These are phyloP conservation scores for Bretschneidera sinensis DNA, from an alignment of 345 rosid genomes.

Conservation along the genomic window DNA sequence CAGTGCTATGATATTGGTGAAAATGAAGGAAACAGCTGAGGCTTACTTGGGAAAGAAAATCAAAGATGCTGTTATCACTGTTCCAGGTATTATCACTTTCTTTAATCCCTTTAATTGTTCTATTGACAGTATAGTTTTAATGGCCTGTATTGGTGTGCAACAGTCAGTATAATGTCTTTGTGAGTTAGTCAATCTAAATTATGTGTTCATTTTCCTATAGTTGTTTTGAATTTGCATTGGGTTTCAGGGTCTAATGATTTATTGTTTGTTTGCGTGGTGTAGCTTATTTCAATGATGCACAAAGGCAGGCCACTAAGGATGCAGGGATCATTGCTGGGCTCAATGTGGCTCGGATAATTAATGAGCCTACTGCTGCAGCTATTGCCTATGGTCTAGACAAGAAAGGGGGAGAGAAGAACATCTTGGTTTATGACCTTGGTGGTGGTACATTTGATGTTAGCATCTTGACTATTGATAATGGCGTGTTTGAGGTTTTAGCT, in stretches of 20 bases:
- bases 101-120: too few relatives aligned
- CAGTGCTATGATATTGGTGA: conserved; percentile 49
- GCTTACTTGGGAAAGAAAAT: conserved; percentile 47
- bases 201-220: too few relatives aligned
- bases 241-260: too few relatives aligned
- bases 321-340: conserved; percentile 45
- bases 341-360: conserved; percentile 48
- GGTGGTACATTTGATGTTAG: conserved; percentile 59
- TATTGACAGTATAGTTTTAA: too few relatives aligned
- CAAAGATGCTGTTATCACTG: conserved; percentile 52
- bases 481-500: conserved; percentile 46
- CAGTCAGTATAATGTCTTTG: too few relatives aligned
- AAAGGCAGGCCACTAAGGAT: conserved; percentile 52
- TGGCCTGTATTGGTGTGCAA: too few relatives aligned
- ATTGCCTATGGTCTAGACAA: conserved; percentile 55
- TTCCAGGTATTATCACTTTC: conserved; percentile 28
- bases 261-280: not conserved
- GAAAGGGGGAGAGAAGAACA: conserved; percentile 36
- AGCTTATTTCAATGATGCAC: conserved; percentile 47
- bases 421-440: conserved; percentile 50
- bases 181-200: too few relatives aligned
- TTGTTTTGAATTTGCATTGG: too few relatives aligned
- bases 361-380: conserved; percentile 58
- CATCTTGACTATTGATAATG: conserved; percentile 43
- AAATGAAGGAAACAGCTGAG: conserved; percentile 66